phyloP scores from a whole-genome alignment of 805 yeast species.

The Blastobotrys chiropterorum region DNA sequence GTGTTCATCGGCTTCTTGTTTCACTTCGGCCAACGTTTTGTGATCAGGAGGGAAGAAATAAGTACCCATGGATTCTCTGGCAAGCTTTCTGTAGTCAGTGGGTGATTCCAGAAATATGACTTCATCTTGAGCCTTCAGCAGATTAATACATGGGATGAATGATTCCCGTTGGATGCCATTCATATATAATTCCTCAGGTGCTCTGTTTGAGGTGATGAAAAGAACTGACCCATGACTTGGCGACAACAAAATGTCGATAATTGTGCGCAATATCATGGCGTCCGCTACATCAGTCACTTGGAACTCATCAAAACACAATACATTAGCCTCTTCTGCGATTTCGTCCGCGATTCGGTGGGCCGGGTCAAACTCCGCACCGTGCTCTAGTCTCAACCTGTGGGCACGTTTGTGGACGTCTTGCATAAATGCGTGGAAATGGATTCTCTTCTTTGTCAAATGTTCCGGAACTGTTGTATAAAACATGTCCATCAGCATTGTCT shows the following conservation, averaged over 20 bases:
- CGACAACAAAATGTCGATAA: conserved; percentile 59
- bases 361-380: conserved; percentile 71
- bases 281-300: conserved; percentile 98
- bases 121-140: conserved; percentile 63
- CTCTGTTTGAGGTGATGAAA: conserved; percentile 92
- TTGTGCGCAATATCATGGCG: conserved; percentile 87
- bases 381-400: conserved; percentile 62
- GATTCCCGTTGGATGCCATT: conserved; percentile 92
- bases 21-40: conserved; percentile 46
- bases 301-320: conserved; percentile 92
- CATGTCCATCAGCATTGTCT: conserved; percentile 96
- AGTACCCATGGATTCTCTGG: conserved; percentile 73
- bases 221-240: conserved; percentile 72
- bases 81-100: conserved; percentile 86
- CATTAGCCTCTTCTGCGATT: conserved; percentile 66
- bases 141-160: conserved; percentile 85
- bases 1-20: conserved; percentile 51
- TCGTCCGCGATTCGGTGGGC: conserved; percentile 81
- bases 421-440: conserved; percentile 97
- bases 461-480: conserved; percentile 79
- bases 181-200: conserved; percentile 87
- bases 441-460: conserved; percentile 68
- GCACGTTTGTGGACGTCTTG: conserved; percentile 84
- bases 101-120: conserved; percentile 84
- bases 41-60: conserved; percentile 71